Evolutionary conservation across 768 basidiomycete genomes (phyloP), one percentile per base, ranked within the genome.

Genomic region (Mycena filopes): DNA sequence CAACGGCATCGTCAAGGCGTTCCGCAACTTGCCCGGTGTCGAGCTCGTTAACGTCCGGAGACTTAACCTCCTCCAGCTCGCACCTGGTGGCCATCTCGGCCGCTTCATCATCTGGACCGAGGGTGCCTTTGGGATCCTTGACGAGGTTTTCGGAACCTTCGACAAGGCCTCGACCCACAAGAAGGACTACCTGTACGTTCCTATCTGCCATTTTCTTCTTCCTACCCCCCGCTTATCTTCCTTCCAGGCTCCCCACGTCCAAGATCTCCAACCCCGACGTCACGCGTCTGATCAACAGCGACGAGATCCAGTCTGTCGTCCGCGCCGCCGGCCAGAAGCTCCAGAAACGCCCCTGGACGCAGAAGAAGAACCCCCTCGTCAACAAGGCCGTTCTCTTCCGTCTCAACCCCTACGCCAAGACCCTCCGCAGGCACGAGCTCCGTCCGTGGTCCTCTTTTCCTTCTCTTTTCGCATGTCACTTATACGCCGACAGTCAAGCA

Each of bases 21-120:
- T 99, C 93, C 91, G 97, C 78, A 99, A 99, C 84, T 81, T 99
- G 71, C 98, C 98, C 66, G 98, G 98, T 82, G 96, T 99, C 72
- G 98, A 99, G 84, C 84, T 97, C 56, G 94, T 93, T 82, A 96
- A 94, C 78, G 98, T 99, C 72, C 87, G 90, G 79, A 83, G 93
- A 55, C 84, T 99, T 73, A 99, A 99, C 84, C 89, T 99, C 74
- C 95, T 99, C 78, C 96, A 98, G 83, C 94, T 99, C 78, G 98
- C 98, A 18, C 98, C 98, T 51, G 98, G 98, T 89, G 98, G 98
- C 70, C 98, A 99, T 78, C 90, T 99, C 65, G 98, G 98, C 66
- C 95, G 98, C 68, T 99, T 99, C 84, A 86, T 98, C 78, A 97
- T 99, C 86, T 99, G 98, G 98, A 99, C 98, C 66, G 93, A 97